Evolutionary conservation across 371 early-diverging fungal genomes (phyloP).

Genomic region (Lichtheimia corymbifera): DNA sequence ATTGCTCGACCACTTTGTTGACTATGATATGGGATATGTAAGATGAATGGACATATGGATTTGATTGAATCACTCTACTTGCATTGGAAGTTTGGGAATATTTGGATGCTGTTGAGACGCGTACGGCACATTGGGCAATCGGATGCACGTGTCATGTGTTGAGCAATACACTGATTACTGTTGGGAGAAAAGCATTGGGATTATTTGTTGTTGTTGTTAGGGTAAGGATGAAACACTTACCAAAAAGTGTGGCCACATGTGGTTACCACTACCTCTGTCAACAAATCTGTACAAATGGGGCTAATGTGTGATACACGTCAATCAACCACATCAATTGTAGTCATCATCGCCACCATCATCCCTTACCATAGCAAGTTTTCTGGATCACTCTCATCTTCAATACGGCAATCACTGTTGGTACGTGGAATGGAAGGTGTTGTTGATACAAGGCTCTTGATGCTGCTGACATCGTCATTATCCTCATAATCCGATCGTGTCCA

Average conservation of each 20-base stretch:
- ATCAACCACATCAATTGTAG: neutral
- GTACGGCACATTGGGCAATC: conserved; percentile 78
- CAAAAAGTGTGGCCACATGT: conserved; percentile 91
- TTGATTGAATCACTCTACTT: conserved; percentile 20
- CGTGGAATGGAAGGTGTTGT: conserved; percentile 1
- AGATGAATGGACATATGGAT: neutral
- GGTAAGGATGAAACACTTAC: conserved; percentile 37
- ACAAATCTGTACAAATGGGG: conserved; percentile 73
- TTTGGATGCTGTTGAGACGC: conserved; percentile 56
- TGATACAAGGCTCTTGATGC: neutral
- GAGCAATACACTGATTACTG: conserved; percentile 73
- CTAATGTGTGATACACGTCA: conserved; percentile 28
- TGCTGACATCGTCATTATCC: neutral
- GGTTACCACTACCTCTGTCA: conserved; percentile 76
- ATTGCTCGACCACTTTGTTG: conserved; percentile 9
- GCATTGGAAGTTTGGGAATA: conserved; percentile 84
- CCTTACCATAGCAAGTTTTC: conserved; percentile 14
- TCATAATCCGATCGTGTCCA: neutral
- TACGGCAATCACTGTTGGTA: neutral
- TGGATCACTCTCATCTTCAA: conserved; percentile 11
- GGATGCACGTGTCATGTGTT: conserved; percentile 58
- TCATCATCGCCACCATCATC: too few species aligned
- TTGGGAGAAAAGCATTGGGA: neutral
- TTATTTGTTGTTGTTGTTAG: neutral
- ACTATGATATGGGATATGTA: neutral